These are phyloP conservation scores for Sparassis latifolia DNA, from an alignment of 1,284 basidiomycete genomes.

Conservation along the genomic window DNA sequence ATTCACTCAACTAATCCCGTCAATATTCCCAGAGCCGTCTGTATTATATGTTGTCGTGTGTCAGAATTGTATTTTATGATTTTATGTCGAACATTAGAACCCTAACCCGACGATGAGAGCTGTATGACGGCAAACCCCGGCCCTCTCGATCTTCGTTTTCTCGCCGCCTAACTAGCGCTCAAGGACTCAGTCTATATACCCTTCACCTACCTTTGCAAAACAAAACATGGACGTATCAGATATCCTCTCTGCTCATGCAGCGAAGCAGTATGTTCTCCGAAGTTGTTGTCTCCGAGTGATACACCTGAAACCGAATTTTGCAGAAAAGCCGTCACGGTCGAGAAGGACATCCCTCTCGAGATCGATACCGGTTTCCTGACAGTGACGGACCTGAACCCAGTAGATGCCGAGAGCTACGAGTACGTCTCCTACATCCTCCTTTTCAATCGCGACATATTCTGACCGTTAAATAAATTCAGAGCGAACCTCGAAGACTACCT, in stretches of 20 bases:
- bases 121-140: too few species aligned
- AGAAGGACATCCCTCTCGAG: constrained; percentile 77
- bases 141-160: too few species aligned
- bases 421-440: constrained; percentile 29
- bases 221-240: constrained; percentile 70
- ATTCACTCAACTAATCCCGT: too few species aligned
- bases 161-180: too few species aligned
- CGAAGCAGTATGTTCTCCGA: constrained; percentile 46
- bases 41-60: too few species aligned
- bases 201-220: too few species aligned
- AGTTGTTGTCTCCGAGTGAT: background rate
- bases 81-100: too few species aligned
- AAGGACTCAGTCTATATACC: too few species aligned
- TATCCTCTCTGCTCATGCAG: constrained; percentile 62
- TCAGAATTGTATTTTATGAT: too few species aligned
- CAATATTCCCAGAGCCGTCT: too few species aligned
- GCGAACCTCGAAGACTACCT: constrained; percentile 79
- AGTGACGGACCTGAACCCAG: constrained; percentile 83
- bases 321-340: constrained; percentile 64
- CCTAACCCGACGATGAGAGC: too few species aligned
- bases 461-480: constrained; percentile 29
- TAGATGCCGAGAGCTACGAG: constrained; percentile 78
- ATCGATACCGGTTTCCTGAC: constrained; percentile 82
- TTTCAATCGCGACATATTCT: background rate
- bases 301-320: background rate